A percentile compares a stretch with the other conserved stretches of the same genome.
Evolutionary conservation across 2,329 filamentous ascomycete species (phyloP).

Genomic region (Tolypocladium inflatum): DNA sequence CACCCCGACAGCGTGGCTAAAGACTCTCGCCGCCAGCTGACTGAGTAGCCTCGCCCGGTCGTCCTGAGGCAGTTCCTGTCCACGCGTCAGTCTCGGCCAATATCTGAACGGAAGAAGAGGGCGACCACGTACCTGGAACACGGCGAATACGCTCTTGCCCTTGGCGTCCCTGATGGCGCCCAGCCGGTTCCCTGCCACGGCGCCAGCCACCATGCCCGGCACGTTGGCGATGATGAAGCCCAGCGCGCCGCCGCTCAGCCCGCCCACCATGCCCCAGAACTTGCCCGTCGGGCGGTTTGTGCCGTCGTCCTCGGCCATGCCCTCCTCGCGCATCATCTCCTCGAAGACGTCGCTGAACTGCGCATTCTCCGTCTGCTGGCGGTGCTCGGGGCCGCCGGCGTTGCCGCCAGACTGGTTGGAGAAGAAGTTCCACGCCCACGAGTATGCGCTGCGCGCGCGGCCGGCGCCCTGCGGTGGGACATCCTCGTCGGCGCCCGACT

Average conservation of each 20-base stretch:
- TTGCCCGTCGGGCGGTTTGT: conserved; percentile 52
- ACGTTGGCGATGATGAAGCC: conserved; percentile 95
- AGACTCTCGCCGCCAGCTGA: conserved; percentile 78
- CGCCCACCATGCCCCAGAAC: conserved; percentile 84
- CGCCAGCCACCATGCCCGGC: conserved; percentile 78
- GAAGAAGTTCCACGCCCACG: conserved; percentile 67
- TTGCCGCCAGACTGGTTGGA: conserved; percentile 18
- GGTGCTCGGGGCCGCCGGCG: conserved; percentile 6
- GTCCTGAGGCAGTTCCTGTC: conserved; percentile 66
- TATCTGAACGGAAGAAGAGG: not conserved
- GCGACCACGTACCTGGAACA: conserved; percentile 53
- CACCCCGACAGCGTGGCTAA: conserved; percentile 63
- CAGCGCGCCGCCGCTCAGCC: conserved; percentile 76
- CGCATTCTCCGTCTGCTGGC: conserved; percentile 53
- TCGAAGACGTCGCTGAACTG: conserved; percentile 88
- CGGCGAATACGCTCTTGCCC: conserved; percentile 90
- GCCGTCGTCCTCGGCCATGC: conserved; percentile 63
- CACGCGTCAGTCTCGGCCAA: conserved; percentile 5
- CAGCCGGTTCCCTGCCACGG: conserved; percentile 85
- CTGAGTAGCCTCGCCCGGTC: conserved; percentile 75
- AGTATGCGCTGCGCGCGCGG: conserved; percentile 44
- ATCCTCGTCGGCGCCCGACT: conserved; percentile 25
- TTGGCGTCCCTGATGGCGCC: conserved; percentile 81
- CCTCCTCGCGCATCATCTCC: conserved; percentile 80
- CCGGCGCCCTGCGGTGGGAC: conserved; percentile 30